These are phyloP conservation scores for Asclepias syriaca DNA, from an alignment of 257 asterid genomes.

Conservation along the genomic window DNA sequence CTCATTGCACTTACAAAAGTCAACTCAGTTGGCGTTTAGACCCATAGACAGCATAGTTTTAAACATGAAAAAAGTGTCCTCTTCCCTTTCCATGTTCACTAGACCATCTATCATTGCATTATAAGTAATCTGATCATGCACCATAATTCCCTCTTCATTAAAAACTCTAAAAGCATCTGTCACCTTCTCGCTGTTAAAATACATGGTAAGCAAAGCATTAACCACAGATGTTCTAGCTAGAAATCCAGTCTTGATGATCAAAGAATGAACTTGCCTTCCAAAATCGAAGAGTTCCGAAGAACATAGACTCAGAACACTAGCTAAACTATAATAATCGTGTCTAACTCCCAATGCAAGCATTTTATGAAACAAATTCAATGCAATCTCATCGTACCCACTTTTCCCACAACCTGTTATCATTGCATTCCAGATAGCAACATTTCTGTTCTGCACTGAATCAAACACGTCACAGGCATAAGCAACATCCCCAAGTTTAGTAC, in stretches of 20 bases:
- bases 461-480: slow-evolving; percentile 49
- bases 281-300: slow-evolving; percentile 37
- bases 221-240: slow-evolving; percentile 52
- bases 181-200: slow-evolving; percentile 41
- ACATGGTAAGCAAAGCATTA: slow-evolving; percentile 73
- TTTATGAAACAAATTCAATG: slow-evolving; percentile 40
- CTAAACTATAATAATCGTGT: slow-evolving; percentile 66
- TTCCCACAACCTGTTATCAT: slow-evolving; percentile 75
- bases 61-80: slow-evolving; percentile 53
- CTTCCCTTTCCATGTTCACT: slow-evolving; percentile 43
- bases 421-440: slow-evolving; percentile 80
- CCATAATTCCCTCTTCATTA: slow-evolving; percentile 41
- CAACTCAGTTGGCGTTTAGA: slow-evolving; percentile 56
- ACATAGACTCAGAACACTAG: slow-evolving; percentile 69
- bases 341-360: slow-evolving; percentile 56
- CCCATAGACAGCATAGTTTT: slow-evolving; percentile 46
- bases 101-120: slow-evolving; percentile 67
- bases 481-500: slow-evolving; percentile 61
- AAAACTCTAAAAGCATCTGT: slow-evolving; percentile 48
- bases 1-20: slow-evolving; percentile 71
- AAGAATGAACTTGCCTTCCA: slow-evolving; percentile 67
- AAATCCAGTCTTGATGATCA: slow-evolving; percentile 58
- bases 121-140: slow-evolving; percentile 56
- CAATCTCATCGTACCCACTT: slow-evolving; percentile 38
- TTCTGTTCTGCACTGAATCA: slow-evolving; percentile 48